These are phyloP conservation scores for Podochytrium sp. DNA, from an alignment of 192 early-diverging fungal species.

Conservation along the genomic window DNA sequence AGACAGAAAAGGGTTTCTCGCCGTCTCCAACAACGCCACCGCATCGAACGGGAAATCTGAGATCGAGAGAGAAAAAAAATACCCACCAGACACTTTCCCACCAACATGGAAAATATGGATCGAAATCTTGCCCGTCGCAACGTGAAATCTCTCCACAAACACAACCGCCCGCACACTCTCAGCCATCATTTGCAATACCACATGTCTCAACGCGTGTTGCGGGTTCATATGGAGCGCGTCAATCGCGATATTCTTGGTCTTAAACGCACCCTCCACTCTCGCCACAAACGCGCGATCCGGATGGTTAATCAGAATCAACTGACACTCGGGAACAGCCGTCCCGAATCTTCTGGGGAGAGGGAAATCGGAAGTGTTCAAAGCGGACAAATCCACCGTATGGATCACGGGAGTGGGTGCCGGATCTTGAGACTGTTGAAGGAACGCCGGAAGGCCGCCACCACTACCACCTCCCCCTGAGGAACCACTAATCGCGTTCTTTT, in stretches of 20 bases:
- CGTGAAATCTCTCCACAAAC: constrained; percentile 49
- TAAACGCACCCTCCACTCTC: constrained; percentile 37
- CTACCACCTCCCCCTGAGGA: background rate
- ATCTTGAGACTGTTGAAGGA: constrained; percentile 12
- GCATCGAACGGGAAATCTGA: background rate
- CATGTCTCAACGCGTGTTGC: constrained; percentile 33
- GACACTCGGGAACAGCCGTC: constrained; percentile 46
- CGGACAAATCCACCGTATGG: constrained; percentile 28
- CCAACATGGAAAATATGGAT: constrained; percentile 48
- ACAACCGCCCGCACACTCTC: constrained; percentile 51
- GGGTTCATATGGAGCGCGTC: constrained; percentile 37
- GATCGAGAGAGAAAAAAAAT: background rate
- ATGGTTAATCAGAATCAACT: constrained; percentile 44
- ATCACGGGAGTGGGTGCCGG: constrained; percentile 24
- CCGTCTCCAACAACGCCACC: background rate
- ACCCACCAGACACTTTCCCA: constrained; percentile 42
- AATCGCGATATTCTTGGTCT: constrained; percentile 31
- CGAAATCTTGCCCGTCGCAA: constrained; percentile 29
- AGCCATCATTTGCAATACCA: constrained; percentile 48
- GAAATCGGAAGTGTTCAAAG: constrained; percentile 34
- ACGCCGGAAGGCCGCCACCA: background rate
- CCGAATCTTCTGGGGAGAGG: constrained; percentile 45
- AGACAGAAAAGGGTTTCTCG: no score
- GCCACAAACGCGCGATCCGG: constrained; percentile 37
- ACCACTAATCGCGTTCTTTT: background rate